Evolutionary conservation across 768 basidiomycete genomes (phyloP), one percentile per base, ranked within the genome.

Genomic region (Gloeostereum incarnatum): DNA sequence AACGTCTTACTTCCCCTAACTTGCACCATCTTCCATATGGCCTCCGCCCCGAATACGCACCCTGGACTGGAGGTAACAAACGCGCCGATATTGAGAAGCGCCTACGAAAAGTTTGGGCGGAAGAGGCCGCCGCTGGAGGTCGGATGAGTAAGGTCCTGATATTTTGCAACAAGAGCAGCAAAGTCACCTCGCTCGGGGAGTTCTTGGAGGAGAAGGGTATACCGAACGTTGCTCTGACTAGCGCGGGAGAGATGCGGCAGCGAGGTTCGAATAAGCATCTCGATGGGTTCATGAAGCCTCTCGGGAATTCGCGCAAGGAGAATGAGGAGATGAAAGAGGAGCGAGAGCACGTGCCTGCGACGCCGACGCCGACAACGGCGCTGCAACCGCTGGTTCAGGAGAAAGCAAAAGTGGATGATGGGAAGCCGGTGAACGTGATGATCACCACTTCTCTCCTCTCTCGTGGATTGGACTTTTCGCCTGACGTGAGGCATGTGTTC

Each of bases 391-490:
- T 11, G 10, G 31, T 11, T 36, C 4, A 19, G 10, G 16, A 3
- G 20, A n/a, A 9, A 20, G 20, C 35, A 20, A 22, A 20, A 11
- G 23, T 17, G 5, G 5, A 20, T n/a, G 29, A 29, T 4, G 25
- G 61, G 32, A 50, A 60, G 5, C 57, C 58, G 0, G 76, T 82
- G 11, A 74, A 75, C 39, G 79, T 93, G 26, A 66, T 96, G 49
- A 69, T 94, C 39, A 93, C 92, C 23, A 96, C 92, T 0, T 93
- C 90, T 4, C 67, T 96, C 23, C 78, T 96, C 19, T 90, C 89
- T 7, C 75, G 92, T 14, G 92, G 92, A 1, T 71, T 94, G 1
- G 92, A 96, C 56, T 96, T 96, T 50, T 65, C 78, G 10, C 79
- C 88, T 0, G 62, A 63, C 3, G 75, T 94, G 47, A 69, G 72